Evolutionary conservation across 2,329 filamentous ascomycete species (phyloP).

Genomic region (Emergomyces africanus): DNA sequence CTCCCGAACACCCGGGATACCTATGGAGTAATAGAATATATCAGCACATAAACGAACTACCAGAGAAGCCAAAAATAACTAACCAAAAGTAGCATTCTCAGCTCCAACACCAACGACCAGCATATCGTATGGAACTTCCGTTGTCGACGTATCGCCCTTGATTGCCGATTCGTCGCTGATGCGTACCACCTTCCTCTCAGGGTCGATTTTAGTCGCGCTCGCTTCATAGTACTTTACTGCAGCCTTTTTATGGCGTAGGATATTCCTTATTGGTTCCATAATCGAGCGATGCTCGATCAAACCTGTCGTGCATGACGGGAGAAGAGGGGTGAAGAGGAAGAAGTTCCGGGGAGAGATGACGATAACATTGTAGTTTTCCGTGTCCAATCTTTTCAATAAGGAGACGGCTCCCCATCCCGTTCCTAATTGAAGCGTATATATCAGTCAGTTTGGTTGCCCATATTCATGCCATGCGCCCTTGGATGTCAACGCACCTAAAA

Average conservation of each 20-base stretch:
- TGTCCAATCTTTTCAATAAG: constrained; percentile 95
- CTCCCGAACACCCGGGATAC: constrained; percentile 86
- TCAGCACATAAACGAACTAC: background rate
- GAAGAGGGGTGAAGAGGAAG: constrained; percentile 96
- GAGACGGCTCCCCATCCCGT: constrained; percentile 96
- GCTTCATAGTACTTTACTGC: constrained; percentile 96
- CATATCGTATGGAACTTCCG: constrained; percentile 95
- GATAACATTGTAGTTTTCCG: constrained; percentile 97
- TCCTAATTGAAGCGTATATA: constrained; percentile 41
- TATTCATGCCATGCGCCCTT: background rate
- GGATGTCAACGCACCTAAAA: constrained; percentile 55
- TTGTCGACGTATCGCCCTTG: constrained; percentile 68
- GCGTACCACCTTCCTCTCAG: constrained; percentile 74
- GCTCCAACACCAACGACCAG: constrained; percentile 93
- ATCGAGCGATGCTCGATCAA: constrained; percentile 98
- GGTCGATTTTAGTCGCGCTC: constrained; percentile 89
- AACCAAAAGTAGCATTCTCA: constrained; percentile 95
- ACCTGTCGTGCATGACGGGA: constrained; percentile 94
- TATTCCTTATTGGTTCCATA: constrained; percentile 97
- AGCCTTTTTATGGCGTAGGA: constrained; percentile 88
- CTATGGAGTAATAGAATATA: constrained; percentile 20
- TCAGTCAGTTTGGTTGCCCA: constrained; percentile 12
- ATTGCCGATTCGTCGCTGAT: constrained; percentile 89
- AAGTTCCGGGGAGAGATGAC: constrained; percentile 98
- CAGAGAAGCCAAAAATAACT: constrained; percentile 12